Base-by-base conservation (phyloP, 208 protist genomes). In the Leishmania tropica region DNA sequence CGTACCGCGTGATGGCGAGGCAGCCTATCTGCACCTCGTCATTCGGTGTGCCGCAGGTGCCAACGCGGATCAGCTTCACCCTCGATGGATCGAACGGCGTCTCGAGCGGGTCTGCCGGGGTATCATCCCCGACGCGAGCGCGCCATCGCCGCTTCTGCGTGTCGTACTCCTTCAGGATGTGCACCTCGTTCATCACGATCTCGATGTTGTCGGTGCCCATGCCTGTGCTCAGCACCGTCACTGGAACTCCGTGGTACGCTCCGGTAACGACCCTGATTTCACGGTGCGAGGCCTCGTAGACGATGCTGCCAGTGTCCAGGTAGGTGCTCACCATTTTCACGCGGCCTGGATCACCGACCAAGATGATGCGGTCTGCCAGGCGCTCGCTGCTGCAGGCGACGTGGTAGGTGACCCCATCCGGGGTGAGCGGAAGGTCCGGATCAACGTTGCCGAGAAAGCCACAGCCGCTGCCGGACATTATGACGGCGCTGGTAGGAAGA, bases 171-270 rank as follows among this genome's bases (percentile, higher is more conserved):
- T 96, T 96, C 75, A 96, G 73, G 58, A 90, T 84, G 80, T 96
- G 90, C 28, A 96, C 86, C 71, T 94, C 91, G 70, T 93, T 95
- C 74, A 95, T 83, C 45, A 95, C 85, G 75, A 95, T 94, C 76
- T 96, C 91, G 13, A 94, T 74, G 81, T 94, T 96, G 86, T 93
- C 91, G 21, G 91, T 94, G n/a, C 91, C 93, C 93, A 96, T 96
- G 76, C 90, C 91, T n/a, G 93, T 94, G 80, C 83, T 90, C 54
- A 96, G n/a, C 40, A 90, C 90, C 24, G 85, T 89, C 19, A 96
- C 89, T 17, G 90, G 93, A 45, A 92, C 87, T 28, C 90, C 90
- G 62, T 93, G 87, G 87, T 94, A 96, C 45, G 79, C 89, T 35
- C 93, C 93, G 3, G 93, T 96, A 35, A 83, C 81, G 58, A 94